These are phyloP conservation scores for Annona cherimola DNA, from an alignment of 164 flowering plant genomes.

Conservation along the genomic window DNA sequence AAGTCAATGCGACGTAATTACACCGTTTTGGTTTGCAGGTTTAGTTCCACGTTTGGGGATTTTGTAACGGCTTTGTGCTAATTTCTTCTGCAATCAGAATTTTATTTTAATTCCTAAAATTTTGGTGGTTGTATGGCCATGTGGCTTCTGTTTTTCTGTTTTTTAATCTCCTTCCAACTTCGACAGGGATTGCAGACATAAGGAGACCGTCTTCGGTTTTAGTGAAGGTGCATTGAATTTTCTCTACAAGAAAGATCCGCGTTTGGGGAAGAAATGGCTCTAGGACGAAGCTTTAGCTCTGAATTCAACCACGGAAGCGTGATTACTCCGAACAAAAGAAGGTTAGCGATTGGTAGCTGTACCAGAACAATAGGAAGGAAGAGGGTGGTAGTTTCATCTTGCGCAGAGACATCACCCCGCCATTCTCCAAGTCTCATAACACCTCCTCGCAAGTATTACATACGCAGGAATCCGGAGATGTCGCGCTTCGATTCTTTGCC, in stretches of 20 bases:
- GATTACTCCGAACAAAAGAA: no score
- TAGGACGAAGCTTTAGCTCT: neutral
- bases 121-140: no score
- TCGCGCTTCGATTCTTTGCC: constrained; percentile 56
- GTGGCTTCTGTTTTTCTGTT: no score
- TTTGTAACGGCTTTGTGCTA: no score
- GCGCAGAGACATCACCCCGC: constrained; percentile 5
- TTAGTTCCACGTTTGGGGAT: no score
- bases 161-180: neutral
- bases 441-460: constrained; percentile 30
- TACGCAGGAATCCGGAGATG: constrained; percentile 4
- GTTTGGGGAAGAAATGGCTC: neutral
- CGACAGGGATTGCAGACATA: neutral
- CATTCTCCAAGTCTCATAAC: constrained; percentile 11
- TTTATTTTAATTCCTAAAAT: no score
- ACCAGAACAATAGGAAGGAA: constrained; percentile 48
- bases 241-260: neutral
- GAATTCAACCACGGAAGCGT: neutral
- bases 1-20: no score
- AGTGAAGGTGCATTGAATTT: neutral
- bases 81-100: no score
- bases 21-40: no score
- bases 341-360: constrained; percentile 3
- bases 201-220: neutral
- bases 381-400: constrained; percentile 35